phyloP scores from a whole-genome alignment of 2,329 filamentous ascomycete species.

The Aspergillus proliferans region DNA sequence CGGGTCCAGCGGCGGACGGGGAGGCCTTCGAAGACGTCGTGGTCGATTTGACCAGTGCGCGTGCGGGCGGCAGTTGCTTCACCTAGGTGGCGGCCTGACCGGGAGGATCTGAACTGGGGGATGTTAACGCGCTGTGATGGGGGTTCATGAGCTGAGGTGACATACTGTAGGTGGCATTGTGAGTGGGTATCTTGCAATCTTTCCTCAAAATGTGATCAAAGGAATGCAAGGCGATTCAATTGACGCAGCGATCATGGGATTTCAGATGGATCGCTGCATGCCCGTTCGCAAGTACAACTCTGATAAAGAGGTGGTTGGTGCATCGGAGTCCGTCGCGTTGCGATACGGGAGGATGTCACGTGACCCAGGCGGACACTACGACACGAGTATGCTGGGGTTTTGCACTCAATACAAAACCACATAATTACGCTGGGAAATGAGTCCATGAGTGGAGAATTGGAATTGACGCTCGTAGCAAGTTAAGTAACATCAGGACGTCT shows the following conservation, averaged over 20 bases:
- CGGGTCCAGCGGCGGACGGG: conserved; percentile 88
- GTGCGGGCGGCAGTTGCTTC: conserved; percentile 31
- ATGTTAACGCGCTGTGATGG: conserved; percentile 10
- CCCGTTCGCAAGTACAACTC: too few relatives aligned
- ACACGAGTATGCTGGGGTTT: neutral
- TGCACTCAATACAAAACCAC: neutral
- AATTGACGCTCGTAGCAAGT: neutral
- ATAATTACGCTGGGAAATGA: conserved; percentile 1
- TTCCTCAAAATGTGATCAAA: neutral
- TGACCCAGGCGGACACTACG: conserved; percentile 2
- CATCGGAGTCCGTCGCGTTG: conserved; percentile 6
- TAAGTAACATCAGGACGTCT: conserved; percentile 10
- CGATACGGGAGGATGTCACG: conserved; percentile 10
- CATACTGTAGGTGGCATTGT: conserved; percentile 32
- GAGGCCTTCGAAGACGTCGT: conserved; percentile 65
- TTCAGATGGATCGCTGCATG: neutral
- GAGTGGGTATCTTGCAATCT: conserved; percentile 8
- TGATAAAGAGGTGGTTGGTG: neutral
- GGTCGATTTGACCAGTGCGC: conserved; percentile 50
- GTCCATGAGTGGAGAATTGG: neutral
- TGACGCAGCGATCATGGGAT: neutral
- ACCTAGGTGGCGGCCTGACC: conserved; percentile 53
- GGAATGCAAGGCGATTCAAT: neutral
- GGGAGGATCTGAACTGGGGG: conserved; percentile 49
- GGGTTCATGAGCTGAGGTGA: conserved; percentile 3